Base-by-base conservation (phyloP, 164 flowering plant genomes). In the Annona squamosa region DNA sequence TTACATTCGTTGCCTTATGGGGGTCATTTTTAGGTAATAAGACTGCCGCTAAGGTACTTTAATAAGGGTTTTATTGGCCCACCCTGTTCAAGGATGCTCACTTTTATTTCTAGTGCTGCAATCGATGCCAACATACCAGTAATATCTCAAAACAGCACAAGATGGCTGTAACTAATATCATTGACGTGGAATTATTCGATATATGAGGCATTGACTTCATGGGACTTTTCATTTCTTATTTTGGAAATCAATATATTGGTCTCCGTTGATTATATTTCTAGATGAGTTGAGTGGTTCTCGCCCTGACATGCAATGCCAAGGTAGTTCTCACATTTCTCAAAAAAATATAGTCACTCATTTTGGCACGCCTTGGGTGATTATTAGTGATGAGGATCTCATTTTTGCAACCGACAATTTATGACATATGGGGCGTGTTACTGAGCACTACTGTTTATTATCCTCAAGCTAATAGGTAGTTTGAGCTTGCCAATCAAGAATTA, bases 41-140 rank as follows among this genome's bases (percentile, higher is more conserved):
- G 46, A 68, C 52, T 44, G 26, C 63, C 0, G 5, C 69, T 13
- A 75, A 70, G 44, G 56, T 70, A 6, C 37, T 70, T 2, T 37
- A 75, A 45, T 43, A 16, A 4, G 73, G 77, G 6, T 70, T 70
- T 48, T 75, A 42, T 64, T 75, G 73, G 73, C 77, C 69, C 1
- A 2, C 68, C 4, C 1, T 63, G 4, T 70, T 70, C 64, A 70
- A 71, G 26, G 73, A 75, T 70, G 73, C 73, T 1, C 5, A 9
- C 13, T 2, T 4, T 37, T 70, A 3, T 56, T 63, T 70, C 13
- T 19, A 67, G 3, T 16, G 2, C 1, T 76, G 78, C 44, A 66
- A 76, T 18, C 9, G 13, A 3, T 76, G 78, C 19, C 71, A 71
- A 65, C 37, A 56, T 26, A 71, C 4, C 3, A 70, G 74, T 4